Base-by-base conservation (phyloP, 495 filamentous ascomycete species). In the Aspergillus nidulans region DNA sequence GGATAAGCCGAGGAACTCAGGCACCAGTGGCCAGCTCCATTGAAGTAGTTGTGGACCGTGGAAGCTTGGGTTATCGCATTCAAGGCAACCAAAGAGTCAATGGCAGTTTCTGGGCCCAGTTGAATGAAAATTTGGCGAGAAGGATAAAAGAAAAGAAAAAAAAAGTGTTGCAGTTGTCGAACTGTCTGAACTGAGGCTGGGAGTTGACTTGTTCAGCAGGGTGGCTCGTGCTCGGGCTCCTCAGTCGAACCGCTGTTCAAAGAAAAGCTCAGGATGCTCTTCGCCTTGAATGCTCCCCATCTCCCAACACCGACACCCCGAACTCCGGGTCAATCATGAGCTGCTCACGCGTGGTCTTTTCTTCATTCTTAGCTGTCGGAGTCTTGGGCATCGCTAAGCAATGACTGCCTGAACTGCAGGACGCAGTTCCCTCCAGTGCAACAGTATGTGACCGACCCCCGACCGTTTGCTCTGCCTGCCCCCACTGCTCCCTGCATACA, bases 261-360 rank as follows among this genome's bases (percentile, higher is more conserved):
- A 48, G 41, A 53, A 55, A 59, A 55, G 57, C 57, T 59, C 52
- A 24, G 25, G n/a, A 49, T 28, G 16, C 46, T n/a, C n/a, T 50
- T 40, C 23, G 20, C 24, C 28, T 16, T 43, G 18, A 23, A 59
- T 18, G 30, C 57, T 38, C 44, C 26, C 25, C 9, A 23, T 28
- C 13, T 23, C 36, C 16, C 41, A 40, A 44, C n/a, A 44, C 21
- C 32, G 50, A 52, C 45, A 15, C 36, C 32, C 40, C 21, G 42
- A 47, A 32, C 52, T 41, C 10, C 20, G 55, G 61, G 57, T 61
- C 53, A 60, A 62, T 59, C 52, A 65, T 65, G 62, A 47, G 32
- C 58, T 59, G 48, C 60, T 59, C 54, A 38, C 34, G 32, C 28
- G 21, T 53, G 47, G 50, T 26, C 48, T 55, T 47, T 21, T 42